Conservation (phyloP, 2,329 filamentous ascomycete species). For the Ascochyta clinopodiicola region DNA sequence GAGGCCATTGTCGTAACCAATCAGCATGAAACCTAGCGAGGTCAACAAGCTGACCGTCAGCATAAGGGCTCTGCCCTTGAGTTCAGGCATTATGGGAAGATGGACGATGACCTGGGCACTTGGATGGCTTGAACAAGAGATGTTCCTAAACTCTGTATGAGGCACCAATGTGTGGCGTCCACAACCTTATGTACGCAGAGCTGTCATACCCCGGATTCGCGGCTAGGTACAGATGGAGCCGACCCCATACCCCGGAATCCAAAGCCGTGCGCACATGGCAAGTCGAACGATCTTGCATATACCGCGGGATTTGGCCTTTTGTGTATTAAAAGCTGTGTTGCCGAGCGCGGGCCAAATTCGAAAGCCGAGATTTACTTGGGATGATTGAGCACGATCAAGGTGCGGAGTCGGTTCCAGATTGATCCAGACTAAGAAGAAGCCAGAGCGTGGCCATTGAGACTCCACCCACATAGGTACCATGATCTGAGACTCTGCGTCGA, state of each 20-base stretch:
- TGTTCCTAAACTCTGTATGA: not conserved
- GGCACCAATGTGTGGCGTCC: not conserved
- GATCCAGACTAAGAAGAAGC: not conserved
- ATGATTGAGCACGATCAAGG: not conserved
- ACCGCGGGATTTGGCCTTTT: constrained; percentile 5
- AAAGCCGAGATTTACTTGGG: not conserved
- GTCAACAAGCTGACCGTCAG: constrained; percentile 27
- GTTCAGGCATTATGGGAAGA: constrained; percentile 24
- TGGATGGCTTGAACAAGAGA: not conserved
- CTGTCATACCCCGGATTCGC: constrained; percentile 7
- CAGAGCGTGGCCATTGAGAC: constrained; percentile 9
- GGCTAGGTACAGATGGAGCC: constrained; percentile 6
- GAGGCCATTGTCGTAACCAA: constrained; percentile 69
- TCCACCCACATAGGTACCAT: not conserved
- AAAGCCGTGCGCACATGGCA: constrained; percentile 7
- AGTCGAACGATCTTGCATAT: not conserved
- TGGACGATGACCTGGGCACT: not conserved
- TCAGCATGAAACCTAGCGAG: constrained; percentile 43
- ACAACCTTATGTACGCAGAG: not conserved
- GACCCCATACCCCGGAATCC: constrained; percentile 9
- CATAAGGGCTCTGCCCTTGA: constrained; percentile 23
- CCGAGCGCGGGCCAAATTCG: not conserved
- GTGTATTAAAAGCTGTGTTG: not conserved
- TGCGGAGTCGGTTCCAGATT: not conserved
- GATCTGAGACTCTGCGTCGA: constrained; percentile 1